These are phyloP conservation scores for Lobosporangium transversale DNA, from an alignment of 192 early-diverging fungal species.

Conservation along the genomic window DNA sequence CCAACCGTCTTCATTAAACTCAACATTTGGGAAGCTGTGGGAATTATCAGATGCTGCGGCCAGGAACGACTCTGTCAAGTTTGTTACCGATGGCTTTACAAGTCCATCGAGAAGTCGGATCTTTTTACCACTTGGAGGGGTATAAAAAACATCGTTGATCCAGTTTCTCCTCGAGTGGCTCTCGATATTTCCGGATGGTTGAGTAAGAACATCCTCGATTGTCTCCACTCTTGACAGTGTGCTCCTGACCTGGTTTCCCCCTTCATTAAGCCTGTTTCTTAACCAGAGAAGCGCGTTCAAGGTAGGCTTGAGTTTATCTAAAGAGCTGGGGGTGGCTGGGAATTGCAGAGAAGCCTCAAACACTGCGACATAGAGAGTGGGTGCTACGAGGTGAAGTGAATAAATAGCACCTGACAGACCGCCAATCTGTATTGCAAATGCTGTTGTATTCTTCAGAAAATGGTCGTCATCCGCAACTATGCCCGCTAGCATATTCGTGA, in stretches of 20 bases:
- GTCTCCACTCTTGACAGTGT: neutral
- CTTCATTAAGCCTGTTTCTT: neutral
- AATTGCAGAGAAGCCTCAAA: neutral
- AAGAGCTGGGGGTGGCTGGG: neutral
- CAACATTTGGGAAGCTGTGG: neutral
- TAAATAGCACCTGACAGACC: neutral
- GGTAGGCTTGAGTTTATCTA: neutral
- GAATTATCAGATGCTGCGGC: neutral
- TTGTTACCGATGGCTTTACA: neutral
- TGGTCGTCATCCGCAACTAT: neutral
- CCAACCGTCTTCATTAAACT: neutral
- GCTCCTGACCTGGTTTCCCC: neutral
- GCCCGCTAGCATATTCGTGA: neutral
- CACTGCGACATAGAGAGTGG: neutral
- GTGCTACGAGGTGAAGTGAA: neutral
- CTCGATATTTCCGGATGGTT: neutral
- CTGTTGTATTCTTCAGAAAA: neutral
- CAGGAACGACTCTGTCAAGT: neutral
- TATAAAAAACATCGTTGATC: neutral
- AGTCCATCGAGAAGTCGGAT: neutral
- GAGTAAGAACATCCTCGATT: neutral
- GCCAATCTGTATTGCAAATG: neutral
- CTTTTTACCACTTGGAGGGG: neutral
- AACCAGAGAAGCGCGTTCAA: neutral
- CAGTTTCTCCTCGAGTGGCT: neutral